These are phyloP conservation scores for Zhuliangozyma blackwelliae DNA, from an alignment of 1,139 yeast species.

Conservation along the genomic window DNA sequence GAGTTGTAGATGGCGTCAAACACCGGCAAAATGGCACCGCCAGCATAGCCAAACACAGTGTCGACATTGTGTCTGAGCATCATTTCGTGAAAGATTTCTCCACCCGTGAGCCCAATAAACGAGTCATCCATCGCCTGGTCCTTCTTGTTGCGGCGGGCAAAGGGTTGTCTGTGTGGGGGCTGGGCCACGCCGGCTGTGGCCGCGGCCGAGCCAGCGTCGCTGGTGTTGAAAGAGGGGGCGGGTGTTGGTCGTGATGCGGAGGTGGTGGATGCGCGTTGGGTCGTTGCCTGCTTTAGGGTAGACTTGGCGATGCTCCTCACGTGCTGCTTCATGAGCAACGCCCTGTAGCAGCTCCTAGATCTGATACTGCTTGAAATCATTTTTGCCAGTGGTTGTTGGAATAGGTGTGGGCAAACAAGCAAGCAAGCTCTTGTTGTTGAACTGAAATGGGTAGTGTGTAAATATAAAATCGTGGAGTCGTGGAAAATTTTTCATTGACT, in stretches of 20 bases:
- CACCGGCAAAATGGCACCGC: constrained; percentile 97
- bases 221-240: constrained; percentile 37
- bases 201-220: constrained; percentile 16
- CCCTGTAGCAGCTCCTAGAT: constrained; percentile 6
- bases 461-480: neutral
- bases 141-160: constrained; percentile 4
- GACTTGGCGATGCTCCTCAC: constrained; percentile 32
- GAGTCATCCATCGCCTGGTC: constrained; percentile 63
- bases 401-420: neutral
- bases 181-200: constrained; percentile 7
- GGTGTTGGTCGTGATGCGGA: constrained; percentile 29
- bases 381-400: neutral
- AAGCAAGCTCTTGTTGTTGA: too few relatives aligned
- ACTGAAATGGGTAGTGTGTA: too few relatives aligned
- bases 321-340: constrained; percentile 7
- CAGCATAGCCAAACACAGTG: constrained; percentile 92
- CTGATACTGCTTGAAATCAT: constrained; percentile 12
- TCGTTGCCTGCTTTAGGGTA: constrained; percentile 26
- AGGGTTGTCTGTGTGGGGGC: constrained; percentile 4
- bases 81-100: constrained; percentile 98
- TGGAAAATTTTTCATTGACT: constrained; percentile 1
- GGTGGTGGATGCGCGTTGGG: constrained; percentile 22
- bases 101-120: constrained; percentile 92
- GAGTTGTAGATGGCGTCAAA: constrained; percentile 96
- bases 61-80: constrained; percentile 95